phyloP scores from a whole-genome alignment of 1,284 basidiomycete species.

The Ganoderma leucocontextum region DNA sequence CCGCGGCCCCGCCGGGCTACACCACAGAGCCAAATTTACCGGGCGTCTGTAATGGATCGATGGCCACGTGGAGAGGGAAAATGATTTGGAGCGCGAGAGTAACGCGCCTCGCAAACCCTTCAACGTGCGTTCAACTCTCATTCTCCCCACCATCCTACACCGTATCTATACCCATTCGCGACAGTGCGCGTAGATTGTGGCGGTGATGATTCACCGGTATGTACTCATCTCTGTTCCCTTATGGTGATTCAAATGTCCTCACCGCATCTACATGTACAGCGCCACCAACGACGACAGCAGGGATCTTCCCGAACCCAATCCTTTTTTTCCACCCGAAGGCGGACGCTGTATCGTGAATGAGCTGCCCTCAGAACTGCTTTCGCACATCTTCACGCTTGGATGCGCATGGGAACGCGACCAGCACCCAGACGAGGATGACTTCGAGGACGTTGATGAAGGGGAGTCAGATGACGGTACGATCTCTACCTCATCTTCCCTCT shows the following conservation, averaged over 20 bases:
- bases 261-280: neutral
- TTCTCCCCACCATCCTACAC: neutral
- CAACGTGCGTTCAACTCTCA: neutral
- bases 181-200: neutral
- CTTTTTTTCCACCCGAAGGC: constrained; percentile 52
- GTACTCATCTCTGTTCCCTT: neutral
- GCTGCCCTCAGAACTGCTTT: constrained; percentile 65
- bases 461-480: constrained; percentile 38
- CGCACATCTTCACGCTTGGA: constrained; percentile 64
- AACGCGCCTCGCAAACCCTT: constrained; percentile 1
- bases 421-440: constrained; percentile 35
- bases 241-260: neutral
- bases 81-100: constrained; percentile 3
- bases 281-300: constrained; percentile 8
- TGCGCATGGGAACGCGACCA: constrained; percentile 43
- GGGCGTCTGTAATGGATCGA: neutral
- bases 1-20: neutral
- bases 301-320: constrained; percentile 29
- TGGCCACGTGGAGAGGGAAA: constrained; percentile 8
- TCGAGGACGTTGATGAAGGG: constrained; percentile 45
- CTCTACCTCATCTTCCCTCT: constrained; percentile 27
- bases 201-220: neutral
- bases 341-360: constrained; percentile 60
- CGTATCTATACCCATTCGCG: neutral
- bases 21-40: neutral